These are phyloP conservation scores for Phaeoacremonium minimum DNA, from an alignment of 2,329 filamentous ascomycete genomes.

Conservation along the genomic window DNA sequence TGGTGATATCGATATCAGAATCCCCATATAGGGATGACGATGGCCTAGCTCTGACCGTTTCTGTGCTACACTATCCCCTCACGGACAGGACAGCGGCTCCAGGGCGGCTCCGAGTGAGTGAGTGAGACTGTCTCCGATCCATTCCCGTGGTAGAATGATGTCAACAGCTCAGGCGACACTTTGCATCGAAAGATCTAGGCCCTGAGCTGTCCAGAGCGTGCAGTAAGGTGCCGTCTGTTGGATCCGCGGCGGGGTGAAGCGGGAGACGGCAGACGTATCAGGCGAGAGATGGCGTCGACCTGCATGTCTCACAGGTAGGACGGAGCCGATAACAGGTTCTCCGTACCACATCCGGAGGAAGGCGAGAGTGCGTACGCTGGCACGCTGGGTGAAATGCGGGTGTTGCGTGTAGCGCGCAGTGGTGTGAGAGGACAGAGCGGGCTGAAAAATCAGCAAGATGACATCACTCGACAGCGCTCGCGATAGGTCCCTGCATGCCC, in stretches of 20 bases:
- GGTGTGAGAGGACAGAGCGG: too few species aligned
- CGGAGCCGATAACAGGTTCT: background rate
- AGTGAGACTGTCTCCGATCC: constrained; percentile 3
- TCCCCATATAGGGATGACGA: background rate
- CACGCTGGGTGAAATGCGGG: too few species aligned
- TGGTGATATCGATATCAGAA: background rate
- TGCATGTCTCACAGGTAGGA: background rate
- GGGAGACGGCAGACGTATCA: background rate
- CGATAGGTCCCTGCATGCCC: background rate
- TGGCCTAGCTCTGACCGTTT: background rate
- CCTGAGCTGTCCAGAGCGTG: background rate
- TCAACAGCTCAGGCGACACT: background rate
- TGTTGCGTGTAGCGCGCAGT: too few species aligned
- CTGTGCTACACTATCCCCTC: background rate
- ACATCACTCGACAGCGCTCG: background rate
- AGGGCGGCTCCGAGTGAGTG: constrained; percentile 4
- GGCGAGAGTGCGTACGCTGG: too few species aligned
- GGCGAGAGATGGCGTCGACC: background rate
- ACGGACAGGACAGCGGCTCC: background rate
- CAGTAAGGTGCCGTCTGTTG: background rate
- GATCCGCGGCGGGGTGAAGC: background rate
- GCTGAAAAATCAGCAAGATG: background rate
- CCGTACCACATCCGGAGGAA: background rate
- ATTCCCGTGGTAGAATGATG: constrained; percentile 1
- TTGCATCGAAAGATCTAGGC: background rate